Evolutionary conservation across 2,329 filamentous ascomycete genomes (phyloP).

Genomic region (Lanzia echinophila): DNA sequence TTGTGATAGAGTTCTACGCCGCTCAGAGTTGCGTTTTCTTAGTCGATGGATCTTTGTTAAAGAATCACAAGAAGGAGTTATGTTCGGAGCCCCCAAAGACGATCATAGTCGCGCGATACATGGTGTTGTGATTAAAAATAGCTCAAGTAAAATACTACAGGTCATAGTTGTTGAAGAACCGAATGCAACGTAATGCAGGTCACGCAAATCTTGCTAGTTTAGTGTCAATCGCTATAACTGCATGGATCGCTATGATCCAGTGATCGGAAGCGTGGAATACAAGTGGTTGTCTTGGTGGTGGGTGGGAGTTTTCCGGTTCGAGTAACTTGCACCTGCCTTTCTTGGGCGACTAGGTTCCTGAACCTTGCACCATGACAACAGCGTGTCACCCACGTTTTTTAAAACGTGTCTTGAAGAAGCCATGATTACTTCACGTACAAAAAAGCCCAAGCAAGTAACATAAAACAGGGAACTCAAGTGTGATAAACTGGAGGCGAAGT

Average conservation of each 20-base stretch:
- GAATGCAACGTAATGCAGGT: not conserved
- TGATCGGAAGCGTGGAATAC: not conserved
- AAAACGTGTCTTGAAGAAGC: not conserved
- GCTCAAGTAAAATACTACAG: not conserved
- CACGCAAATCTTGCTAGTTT: no score
- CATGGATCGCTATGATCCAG: not conserved
- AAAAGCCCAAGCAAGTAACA: not conserved
- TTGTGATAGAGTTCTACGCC: not conserved
- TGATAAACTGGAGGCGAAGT: not conserved
- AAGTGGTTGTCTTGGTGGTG: not conserved
- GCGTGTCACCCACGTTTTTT: slow-evolving; percentile 8
- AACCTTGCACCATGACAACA: not conserved
- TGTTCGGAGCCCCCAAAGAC: not conserved
- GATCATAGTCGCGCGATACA: no score
- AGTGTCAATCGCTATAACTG: not conserved
- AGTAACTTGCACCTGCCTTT: not conserved
- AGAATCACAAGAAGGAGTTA: not conserved
- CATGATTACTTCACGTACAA: not conserved
- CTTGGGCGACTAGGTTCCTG: not conserved
- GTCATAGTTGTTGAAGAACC: not conserved
- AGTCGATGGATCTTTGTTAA: not conserved
- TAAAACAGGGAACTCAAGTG: not conserved
- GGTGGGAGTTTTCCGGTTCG: not conserved
- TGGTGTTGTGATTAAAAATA: not conserved
- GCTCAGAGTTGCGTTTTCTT: not conserved